Evolutionary conservation across 2,329 filamentous ascomycete genomes (phyloP), one percentile per base, ranked within the genome.

Genomic region (Diaporthe sp.): DNA sequence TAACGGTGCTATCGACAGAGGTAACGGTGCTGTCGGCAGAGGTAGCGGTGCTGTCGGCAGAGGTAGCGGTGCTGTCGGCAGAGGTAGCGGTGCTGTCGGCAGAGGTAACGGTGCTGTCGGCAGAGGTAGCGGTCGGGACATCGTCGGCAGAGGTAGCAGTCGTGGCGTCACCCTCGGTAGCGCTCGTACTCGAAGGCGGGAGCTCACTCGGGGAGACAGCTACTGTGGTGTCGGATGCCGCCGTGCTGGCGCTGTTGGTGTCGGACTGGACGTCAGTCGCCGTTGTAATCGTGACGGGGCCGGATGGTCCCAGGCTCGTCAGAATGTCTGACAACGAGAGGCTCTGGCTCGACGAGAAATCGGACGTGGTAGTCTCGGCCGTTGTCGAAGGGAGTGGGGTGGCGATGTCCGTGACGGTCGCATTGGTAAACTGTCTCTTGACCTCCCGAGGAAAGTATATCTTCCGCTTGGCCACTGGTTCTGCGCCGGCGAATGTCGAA

Each of bases 381-480:
- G 79, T 79, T 5, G 80, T 78, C 55, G 79, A 79, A 57, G 81
- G 70, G 15, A 77, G 39, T 49, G 80, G 79, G n/a, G 80, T 79
- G 67, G 78, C 79, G 39, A 79, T 73, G 71, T 81, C 80, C 55
- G 84, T 84, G 76, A 82, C 80, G n/a, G 86, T 87, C 19, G 81
- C 82, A 79, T 89, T 89, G 76, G 79, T 79, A 72, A 87, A 84
- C 75, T 88, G 84, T 73, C 89, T 86, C 83, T 88, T 91, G 79
- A 92, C 84, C 58, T 90, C 86, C 74, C 88, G 86, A 17, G 90
- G 90, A 77, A 89, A 91, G 81, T 91, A 92, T 79, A 90, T 89
- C 80, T 85, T 87, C 25, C 89, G 89, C 77, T 84, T 87, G 57
- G 76, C 74, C 83, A 51, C 82, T 79, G 75, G 76, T 73, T 87